Evolutionary conservation across 805 yeast genomes (phyloP).

Genomic region (Candida lessepsii): DNA sequence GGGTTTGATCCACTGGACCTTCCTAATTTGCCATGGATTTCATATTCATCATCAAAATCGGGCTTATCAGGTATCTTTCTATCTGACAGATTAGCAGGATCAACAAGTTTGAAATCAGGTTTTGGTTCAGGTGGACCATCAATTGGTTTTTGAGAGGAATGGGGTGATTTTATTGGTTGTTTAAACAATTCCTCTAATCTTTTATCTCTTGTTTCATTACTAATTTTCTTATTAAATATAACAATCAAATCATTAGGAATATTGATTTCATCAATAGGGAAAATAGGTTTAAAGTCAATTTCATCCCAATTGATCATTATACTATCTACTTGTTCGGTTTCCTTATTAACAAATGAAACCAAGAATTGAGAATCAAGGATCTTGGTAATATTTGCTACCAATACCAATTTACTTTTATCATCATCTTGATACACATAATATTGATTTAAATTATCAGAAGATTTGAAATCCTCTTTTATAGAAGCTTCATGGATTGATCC

Average conservation of each 20-base stretch:
- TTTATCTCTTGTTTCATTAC: constrained; percentile 5
- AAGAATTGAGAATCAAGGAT: constrained; percentile 6
- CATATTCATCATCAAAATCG: constrained; percentile 54
- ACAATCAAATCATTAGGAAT: constrained; percentile 21
- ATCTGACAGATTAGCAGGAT: constrained; percentile 9
- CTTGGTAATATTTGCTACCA: constrained; percentile 13
- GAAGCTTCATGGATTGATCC: constrained; percentile 11
- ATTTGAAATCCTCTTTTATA: constrained; percentile 5
- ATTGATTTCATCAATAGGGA: constrained; percentile 23
- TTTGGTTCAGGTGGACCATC: neutral
- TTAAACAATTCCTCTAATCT: constrained; percentile 10
- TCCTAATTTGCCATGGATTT: constrained; percentile 21
- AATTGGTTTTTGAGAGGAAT: neutral
- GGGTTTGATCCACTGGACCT: neutral
- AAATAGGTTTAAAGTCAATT: constrained; percentile 16
- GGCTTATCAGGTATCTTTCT: constrained; percentile 43
- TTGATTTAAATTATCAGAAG: constrained; percentile 9
- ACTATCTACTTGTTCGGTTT: constrained; percentile 18
- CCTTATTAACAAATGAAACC: constrained; percentile 12
- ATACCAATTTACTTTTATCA: constrained; percentile 3
- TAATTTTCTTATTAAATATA: constrained; percentile 18
- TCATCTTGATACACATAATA: constrained; percentile 11
- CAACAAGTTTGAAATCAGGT: constrained; percentile 3
- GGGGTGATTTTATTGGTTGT: constrained; percentile 6
- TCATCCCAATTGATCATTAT: constrained; percentile 25